Conservation (phyloP, 331 rosid species). For the Quercus lobata region DNA sequence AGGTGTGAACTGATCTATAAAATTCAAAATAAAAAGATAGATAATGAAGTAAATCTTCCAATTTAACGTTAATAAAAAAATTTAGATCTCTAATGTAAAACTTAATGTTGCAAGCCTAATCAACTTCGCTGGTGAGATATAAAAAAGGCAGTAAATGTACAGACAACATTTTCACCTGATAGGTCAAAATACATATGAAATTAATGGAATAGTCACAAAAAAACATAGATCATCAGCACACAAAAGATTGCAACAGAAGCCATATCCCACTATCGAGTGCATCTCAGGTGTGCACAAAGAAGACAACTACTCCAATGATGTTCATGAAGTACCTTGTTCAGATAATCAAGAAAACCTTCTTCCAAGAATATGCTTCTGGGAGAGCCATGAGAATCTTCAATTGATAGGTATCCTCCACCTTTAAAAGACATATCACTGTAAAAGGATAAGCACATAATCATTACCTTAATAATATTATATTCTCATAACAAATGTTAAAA, state of each 20-base stretch:
- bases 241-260: slow-evolving; percentile 18
- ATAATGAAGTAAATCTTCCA: too few species aligned
- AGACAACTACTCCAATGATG: neutral
- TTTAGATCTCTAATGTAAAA: neutral
- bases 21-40: too few species aligned
- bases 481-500: neutral
- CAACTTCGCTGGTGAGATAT: neutral
- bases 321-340: slow-evolving; percentile 63
- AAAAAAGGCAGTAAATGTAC: neutral
- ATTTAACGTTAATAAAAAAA: neutral
- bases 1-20: too few species aligned
- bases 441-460: slow-evolving; percentile 20
- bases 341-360: slow-evolving; percentile 76
- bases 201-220: neutral
- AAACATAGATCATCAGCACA: neutral
- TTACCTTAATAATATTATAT: neutral
- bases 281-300: slow-evolving; percentile 8
- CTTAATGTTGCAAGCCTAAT: neutral
- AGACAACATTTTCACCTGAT: neutral
- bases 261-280: slow-evolving; percentile 1
- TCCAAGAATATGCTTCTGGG: slow-evolving; percentile 48
- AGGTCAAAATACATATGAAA: neutral
- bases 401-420: slow-evolving; percentile 66
- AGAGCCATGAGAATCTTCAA: slow-evolving; percentile 73
- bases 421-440: slow-evolving; percentile 52